Conservation (phyloP, 345 rosid genomes). For the Citrus glauca region DNA sequence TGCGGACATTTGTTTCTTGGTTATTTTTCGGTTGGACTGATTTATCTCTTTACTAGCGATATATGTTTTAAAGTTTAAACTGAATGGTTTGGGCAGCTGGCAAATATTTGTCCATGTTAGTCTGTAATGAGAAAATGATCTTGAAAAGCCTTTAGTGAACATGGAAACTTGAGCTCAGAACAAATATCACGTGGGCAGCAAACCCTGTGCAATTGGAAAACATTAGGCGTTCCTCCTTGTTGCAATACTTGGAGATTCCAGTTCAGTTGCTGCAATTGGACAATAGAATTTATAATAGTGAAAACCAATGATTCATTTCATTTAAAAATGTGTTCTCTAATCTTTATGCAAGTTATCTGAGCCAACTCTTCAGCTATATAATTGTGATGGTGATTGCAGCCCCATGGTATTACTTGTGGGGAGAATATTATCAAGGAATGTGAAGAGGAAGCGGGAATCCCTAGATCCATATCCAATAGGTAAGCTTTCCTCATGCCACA, state of each 20-base stretch:
- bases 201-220: not conserved
- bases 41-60: not conserved
- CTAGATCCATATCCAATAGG: conserved; percentile 51
- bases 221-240: not conserved
- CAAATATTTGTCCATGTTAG: not conserved
- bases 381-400: conserved; percentile 42
- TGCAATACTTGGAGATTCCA: not conserved
- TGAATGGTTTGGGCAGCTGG: not conserved
- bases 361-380: not conserved
- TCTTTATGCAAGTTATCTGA: not conserved
- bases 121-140: not conserved
- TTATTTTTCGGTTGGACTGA: not conserved
- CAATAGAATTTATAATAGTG: not conserved
- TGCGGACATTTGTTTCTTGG: not conserved
- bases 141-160: not conserved
- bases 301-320: not conserved
- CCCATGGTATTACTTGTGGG: conserved; percentile 68
- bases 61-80: not conserved
- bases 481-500: conserved; percentile 17
- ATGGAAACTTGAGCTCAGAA: conserved; percentile 1
- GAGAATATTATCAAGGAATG: conserved; percentile 89
- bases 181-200: not conserved
- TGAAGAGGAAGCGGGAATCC: conserved; percentile 92
- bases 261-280: not conserved
- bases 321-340: conserved; percentile 1